Evolutionary conservation across 306 rosid genomes (phyloP).

Genomic region (Begonia peltatifolia): DNA sequence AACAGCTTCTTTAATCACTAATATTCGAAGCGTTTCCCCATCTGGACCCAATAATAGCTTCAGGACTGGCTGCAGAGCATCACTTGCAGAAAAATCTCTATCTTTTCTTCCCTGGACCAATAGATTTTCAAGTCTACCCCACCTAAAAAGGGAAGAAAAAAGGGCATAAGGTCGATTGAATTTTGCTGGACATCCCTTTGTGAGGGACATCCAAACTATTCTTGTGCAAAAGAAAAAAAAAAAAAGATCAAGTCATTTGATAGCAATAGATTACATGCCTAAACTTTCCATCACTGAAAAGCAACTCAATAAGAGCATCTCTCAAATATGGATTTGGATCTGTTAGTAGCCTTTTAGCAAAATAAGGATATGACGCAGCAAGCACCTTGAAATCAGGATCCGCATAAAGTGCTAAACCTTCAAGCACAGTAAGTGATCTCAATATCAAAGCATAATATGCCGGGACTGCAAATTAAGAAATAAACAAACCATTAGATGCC

Average conservation of each 20-base stretch:
- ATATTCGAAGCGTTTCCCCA: slow-evolving; percentile 54
- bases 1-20: slow-evolving; percentile 75
- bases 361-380: slow-evolving; percentile 95
- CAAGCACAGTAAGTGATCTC: slow-evolving; percentile 88
- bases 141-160: slow-evolving; percentile 31
- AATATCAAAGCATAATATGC: slow-evolving; percentile 87
- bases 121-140: slow-evolving; percentile 87
- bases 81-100: slow-evolving; percentile 76
- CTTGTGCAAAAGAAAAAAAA: neutral
- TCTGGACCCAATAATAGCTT: slow-evolving; percentile 76
- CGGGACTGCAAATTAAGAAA: slow-evolving; percentile 52
- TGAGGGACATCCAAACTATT: neutral
- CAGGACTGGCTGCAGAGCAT: slow-evolving; percentile 79
- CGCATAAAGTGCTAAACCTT: slow-evolving; percentile 86
- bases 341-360: slow-evolving; percentile 90
- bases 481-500: slow-evolving; percentile 15
- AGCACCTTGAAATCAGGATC: slow-evolving; percentile 97
- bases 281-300: slow-evolving; percentile 82
- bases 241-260: slow-evolving; percentile 5
- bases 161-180: slow-evolving; percentile 14
- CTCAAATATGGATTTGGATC: slow-evolving; percentile 97
- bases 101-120: slow-evolving; percentile 76
- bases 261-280: slow-evolving; percentile 35
- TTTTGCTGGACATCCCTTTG: neutral
- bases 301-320: slow-evolving; percentile 88